phyloP scores from a whole-genome alignment of 75 land plant species.

The Pinus tabuliformis region DNA sequence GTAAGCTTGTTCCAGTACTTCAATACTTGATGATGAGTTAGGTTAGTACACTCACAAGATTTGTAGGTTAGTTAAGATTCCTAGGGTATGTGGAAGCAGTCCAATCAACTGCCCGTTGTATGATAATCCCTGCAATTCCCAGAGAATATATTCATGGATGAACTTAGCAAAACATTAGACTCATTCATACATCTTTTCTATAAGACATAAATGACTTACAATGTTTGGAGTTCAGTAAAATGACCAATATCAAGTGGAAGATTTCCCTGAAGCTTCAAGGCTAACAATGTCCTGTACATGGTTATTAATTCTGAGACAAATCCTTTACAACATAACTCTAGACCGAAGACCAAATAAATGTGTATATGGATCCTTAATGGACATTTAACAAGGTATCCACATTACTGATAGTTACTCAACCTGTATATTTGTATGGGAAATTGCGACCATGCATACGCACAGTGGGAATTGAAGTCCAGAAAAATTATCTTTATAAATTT shows the following conservation, averaged over 20 bases:
- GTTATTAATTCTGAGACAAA: background rate
- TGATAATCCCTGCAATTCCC: constrained; percentile 1
- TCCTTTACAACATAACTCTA: background rate
- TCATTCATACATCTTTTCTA: background rate
- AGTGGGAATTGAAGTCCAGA: too few relatives aligned
- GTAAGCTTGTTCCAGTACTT: background rate
- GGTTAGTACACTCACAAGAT: background rate
- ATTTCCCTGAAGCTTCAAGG: constrained; percentile 1
- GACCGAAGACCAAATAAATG: background rate
- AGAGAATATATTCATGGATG: background rate
- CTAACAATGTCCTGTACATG: constrained; percentile 3
- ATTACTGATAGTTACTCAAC: too few relatives aligned
- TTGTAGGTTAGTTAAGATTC: background rate
- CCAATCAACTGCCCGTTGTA: constrained; percentile 2
- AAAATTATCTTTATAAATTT: too few relatives aligned
- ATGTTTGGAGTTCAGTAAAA: background rate
- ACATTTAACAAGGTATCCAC: too few relatives aligned
- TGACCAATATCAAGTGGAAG: constrained; percentile 2
- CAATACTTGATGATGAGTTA: background rate
- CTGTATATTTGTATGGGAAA: background rate
- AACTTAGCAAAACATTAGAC: background rate
- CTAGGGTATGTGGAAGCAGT: background rate
- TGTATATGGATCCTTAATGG: too few relatives aligned
- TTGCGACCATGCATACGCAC: background rate
- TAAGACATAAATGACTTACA: background rate